Percentiles rank a stretch among this genome's conserved stretches.
Evolutionary conservation across 1,284 basidiomycete genomes (phyloP).

Genomic region (Trichosporon asahii): DNA sequence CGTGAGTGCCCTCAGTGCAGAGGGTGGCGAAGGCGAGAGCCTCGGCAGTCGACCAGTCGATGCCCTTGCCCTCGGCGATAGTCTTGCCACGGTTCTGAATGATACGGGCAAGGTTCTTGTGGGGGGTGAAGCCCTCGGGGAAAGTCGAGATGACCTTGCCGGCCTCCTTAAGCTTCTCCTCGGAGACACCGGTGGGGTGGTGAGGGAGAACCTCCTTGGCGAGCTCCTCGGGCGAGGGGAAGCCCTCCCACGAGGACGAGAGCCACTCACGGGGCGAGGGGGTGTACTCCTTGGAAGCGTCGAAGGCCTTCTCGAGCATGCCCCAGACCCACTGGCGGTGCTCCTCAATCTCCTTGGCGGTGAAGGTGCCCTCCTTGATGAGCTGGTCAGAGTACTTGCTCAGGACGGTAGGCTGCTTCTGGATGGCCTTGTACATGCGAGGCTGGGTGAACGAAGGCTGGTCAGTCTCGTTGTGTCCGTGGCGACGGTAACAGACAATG

Average conservation of each 20-base stretch:
- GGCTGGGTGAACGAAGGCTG: constrained; percentile 99
- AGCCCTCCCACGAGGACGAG: constrained; percentile 95
- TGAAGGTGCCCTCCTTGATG: constrained; percentile 88
- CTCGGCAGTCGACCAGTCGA: constrained; percentile 99
- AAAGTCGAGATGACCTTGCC: constrained; percentile 82
- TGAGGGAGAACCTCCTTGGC: constrained; percentile 88
- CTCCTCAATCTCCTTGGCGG: constrained; percentile 93
- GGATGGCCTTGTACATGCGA: constrained; percentile 96
- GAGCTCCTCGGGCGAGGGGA: constrained; percentile 94
- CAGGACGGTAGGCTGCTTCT: constrained; percentile 87
- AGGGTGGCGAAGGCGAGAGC: constrained; percentile 94
- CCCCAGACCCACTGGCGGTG: constrained; percentile 99
- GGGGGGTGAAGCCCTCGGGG: constrained; percentile 80
- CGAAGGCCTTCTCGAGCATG: constrained; percentile 91
- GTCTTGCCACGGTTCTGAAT: constrained; percentile 81
- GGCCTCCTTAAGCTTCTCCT: constrained; percentile 74
- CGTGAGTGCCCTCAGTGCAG: constrained; percentile 86
- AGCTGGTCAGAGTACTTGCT: constrained; percentile 89
- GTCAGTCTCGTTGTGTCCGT: constrained; percentile 99
- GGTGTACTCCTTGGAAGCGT: constrained; percentile 88
- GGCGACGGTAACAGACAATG: constrained; percentile 96
- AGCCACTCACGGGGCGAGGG: constrained; percentile 95
- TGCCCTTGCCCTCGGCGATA: constrained; percentile 82
- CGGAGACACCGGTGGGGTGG: constrained; percentile 76
- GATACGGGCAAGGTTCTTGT: constrained; percentile 93